Conservation (phyloP, 805 yeast species). For the Ascoidea asiatica region DNA sequence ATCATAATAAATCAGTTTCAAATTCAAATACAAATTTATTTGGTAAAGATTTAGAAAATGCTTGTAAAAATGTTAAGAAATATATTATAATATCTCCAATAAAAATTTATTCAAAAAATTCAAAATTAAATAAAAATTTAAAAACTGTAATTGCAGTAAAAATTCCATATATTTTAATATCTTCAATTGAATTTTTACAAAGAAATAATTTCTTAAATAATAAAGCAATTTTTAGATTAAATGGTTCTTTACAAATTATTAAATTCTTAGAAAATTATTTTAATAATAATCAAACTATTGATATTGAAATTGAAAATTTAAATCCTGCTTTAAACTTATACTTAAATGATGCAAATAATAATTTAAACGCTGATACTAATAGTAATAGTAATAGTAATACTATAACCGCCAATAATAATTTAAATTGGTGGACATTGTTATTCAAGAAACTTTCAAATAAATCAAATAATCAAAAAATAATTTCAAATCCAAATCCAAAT, state of each 20-base stretch:
- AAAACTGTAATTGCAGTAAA: not conserved
- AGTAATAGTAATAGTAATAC: not conserved
- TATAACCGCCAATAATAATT: no score
- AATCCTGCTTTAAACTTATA: not conserved
- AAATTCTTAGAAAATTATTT: slow-evolving; percentile 73
- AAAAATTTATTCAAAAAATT: no score
- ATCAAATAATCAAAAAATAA: no score
- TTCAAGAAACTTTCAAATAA: no score
- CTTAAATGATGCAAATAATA: not conserved
- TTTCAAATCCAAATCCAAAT: no score
- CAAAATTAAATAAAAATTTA: no score
- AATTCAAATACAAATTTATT: no score
- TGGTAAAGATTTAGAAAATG: no score
- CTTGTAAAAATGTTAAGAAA: no score
- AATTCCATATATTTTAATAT: slow-evolving; percentile 6
- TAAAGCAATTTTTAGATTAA: slow-evolving; percentile 87
- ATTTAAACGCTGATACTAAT: not conserved
- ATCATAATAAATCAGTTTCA: no score
- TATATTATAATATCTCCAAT: no score
- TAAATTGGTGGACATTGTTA: no score
- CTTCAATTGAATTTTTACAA: slow-evolving; percentile 4
- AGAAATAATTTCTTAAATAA: slow-evolving; percentile 34
- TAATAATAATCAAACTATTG: slow-evolving; percentile 55
- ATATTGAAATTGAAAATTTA: not conserved
- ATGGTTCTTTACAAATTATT: slow-evolving; percentile 84